Conservation (phyloP, 2,329 filamentous ascomycete species). For the Monilinia vaccinii-corymbosi region DNA sequence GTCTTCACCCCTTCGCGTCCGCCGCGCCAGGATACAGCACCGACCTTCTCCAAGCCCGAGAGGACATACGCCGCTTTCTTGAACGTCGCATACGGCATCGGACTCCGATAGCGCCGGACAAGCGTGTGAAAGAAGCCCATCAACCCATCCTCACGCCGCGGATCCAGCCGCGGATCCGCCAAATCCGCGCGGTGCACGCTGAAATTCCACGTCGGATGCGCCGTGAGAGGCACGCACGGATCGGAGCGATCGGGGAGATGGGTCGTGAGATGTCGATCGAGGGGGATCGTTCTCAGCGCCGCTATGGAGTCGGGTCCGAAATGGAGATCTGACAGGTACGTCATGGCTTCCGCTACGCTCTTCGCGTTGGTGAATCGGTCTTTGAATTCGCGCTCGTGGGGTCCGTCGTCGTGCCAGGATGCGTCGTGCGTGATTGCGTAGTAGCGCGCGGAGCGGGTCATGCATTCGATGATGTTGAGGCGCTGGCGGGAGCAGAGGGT, state of each 20-base stretch:
- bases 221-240: neutral
- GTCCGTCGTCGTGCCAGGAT: neutral
- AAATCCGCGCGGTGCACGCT: neutral
- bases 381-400: neutral
- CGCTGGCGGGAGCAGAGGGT: neutral
- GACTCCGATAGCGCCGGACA: neutral
- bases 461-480: neutral
- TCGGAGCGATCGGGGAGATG: neutral
- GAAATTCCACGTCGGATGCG: neutral
- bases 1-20: neutral
- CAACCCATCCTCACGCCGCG: neutral
- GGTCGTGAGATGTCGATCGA: neutral
- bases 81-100: neutral
- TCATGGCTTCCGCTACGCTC: neutral
- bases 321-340: neutral
- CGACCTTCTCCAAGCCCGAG: neutral
- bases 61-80: neutral
- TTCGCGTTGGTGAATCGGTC: neutral
- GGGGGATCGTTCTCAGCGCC: neutral
- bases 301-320: neutral
- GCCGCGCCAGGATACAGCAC: neutral
- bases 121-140: neutral
- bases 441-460: neutral
- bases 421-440: neutral
- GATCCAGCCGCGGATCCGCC: neutral